Evolutionary conservation across 1,284 basidiomycete genomes (phyloP), one percentile per base, ranked within the genome.

Genomic region (Ustilago lituana): DNA sequence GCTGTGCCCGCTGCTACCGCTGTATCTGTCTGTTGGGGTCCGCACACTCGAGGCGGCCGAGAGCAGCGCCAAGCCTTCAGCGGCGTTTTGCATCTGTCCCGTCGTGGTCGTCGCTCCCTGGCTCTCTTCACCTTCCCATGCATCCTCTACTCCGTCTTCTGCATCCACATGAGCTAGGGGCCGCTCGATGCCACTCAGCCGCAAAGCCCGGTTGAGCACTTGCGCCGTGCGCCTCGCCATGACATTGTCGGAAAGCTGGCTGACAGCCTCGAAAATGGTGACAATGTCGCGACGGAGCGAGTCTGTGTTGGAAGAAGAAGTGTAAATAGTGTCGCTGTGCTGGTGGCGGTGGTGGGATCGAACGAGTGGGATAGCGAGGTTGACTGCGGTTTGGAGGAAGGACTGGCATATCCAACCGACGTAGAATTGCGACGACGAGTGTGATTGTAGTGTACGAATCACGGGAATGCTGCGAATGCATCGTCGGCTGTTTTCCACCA

Each of bases 31-130:
- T 24, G 44, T 41, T 17, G 47, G 15, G 15, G 54, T 43, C 20
- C 44, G 51, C 4, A 49, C 48, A 39, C 49, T 53, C 11, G 61
- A 46, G 14, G 62, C 56, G 7, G 58, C 58, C 31, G 64, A 52
- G 7, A 67, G 23, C 20, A 67, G 45, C 10, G 64, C 59, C 40
- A 67, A 33, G 1, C 64, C 64, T 23, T 67, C 64, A 6, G 64
- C 58, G 8, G 64, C 64, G 19, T 47, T 66, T 26, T 62, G 45
- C 50, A 53, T 62, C 45, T 58, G 53, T 2, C 57, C 49, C 4
- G 37, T 11, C 6, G 29, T n/a, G 8, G 37, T 11, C 6, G 29
- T n/a, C 24, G 47, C 22, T 7, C 46, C 12, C 6, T 37, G 22
- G 5, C 17, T 26, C 33, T 47, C 57, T 10, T 53, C 57, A 3